phyloP scores from a whole-genome alignment of 495 filamentous ascomycete species.

The Ascobolus immersus region DNA sequence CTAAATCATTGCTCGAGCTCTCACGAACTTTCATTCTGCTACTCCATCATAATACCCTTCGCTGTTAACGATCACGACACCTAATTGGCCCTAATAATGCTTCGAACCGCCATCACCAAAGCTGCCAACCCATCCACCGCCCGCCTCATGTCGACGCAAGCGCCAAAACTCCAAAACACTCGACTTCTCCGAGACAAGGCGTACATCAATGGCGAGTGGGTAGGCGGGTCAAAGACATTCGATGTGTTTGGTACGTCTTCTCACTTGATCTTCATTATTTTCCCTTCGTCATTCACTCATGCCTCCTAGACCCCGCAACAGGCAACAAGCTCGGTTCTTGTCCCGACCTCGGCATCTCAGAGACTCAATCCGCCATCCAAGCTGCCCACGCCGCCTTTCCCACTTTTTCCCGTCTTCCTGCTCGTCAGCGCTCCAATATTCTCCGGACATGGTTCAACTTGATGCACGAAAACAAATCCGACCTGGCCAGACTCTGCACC shows the following conservation, averaged over 20 bases:
- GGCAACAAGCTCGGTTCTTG: slow-evolving; percentile 41
- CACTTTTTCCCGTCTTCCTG: slow-evolving; percentile 45
- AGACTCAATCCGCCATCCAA: slow-evolving; percentile 37
- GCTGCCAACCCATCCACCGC: too few species aligned
- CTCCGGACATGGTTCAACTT: slow-evolving; percentile 78
- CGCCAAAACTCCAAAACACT: slow-evolving; percentile 45
- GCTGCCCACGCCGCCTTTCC: slow-evolving; percentile 44
- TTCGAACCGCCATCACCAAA: too few species aligned
- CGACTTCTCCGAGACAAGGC: slow-evolving; percentile 56
- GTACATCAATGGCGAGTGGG: slow-evolving; percentile 64
- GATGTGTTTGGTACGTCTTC: slow-evolving; percentile 35
- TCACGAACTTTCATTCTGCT: too few species aligned
- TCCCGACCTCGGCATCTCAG: slow-evolving; percentile 38
- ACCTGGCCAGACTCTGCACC: slow-evolving; percentile 73
- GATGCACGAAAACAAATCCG: slow-evolving; percentile 64
- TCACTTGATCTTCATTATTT: slow-evolving; percentile 5
- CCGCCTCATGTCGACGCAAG: too few species aligned
- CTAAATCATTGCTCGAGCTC: too few species aligned
- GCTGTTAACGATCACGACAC: too few species aligned
- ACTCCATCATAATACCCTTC: too few species aligned
- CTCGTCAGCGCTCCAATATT: slow-evolving; percentile 56
- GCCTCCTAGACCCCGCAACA: slow-evolving; percentile 32
- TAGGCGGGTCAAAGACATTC: slow-evolving; percentile 55
- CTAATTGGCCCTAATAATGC: too few species aligned
- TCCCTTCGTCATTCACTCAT: background rate